Evolutionary conservation across 108 stramenopile species (phyloP).

Genomic region (Cyclostephanos tholiformis): DNA sequence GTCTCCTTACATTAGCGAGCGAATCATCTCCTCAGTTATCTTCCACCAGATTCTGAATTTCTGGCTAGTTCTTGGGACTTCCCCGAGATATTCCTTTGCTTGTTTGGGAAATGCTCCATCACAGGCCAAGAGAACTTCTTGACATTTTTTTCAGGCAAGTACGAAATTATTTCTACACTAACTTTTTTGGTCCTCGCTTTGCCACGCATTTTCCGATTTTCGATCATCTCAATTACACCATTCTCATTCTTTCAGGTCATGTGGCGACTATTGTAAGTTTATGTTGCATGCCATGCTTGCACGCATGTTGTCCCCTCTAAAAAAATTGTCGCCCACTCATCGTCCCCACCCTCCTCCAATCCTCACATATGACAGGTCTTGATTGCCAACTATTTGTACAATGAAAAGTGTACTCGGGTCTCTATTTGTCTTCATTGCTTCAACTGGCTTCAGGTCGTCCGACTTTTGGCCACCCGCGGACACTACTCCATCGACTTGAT

Average conservation of each 20-base stretch:
- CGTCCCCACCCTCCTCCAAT: background rate
- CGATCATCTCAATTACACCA: background rate
- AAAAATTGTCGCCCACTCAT: background rate
- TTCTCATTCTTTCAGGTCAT: constrained; percentile 19
- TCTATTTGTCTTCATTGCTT: constrained; percentile 36
- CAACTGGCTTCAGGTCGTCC: constrained; percentile 45
- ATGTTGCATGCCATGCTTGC: background rate
- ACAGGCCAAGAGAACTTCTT: constrained; percentile 29
- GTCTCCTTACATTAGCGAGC: background rate
- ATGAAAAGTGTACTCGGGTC: constrained; percentile 5
- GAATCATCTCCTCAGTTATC: constrained; percentile 10
- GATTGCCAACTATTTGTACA: constrained; percentile 51
- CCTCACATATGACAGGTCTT: constrained; percentile 13
- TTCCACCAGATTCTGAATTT: constrained; percentile 47
- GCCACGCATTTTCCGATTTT: background rate
- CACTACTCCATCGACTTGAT: constrained; percentile 66
- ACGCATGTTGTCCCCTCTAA: too few species aligned
- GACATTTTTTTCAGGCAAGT: constrained; percentile 43
- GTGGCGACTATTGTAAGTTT: constrained; percentile 40
- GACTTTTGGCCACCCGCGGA: constrained; percentile 56
- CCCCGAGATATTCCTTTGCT: constrained; percentile 46
- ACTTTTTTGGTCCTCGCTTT: too few species aligned
- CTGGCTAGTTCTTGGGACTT: constrained; percentile 40
- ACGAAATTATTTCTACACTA: background rate
- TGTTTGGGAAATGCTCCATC: constrained; percentile 16